A percentile compares a stretch with the other conserved stretches of the same genome.
phyloP scores from a whole-genome alignment of 805 yeast species.

The Candida insectorum region DNA sequence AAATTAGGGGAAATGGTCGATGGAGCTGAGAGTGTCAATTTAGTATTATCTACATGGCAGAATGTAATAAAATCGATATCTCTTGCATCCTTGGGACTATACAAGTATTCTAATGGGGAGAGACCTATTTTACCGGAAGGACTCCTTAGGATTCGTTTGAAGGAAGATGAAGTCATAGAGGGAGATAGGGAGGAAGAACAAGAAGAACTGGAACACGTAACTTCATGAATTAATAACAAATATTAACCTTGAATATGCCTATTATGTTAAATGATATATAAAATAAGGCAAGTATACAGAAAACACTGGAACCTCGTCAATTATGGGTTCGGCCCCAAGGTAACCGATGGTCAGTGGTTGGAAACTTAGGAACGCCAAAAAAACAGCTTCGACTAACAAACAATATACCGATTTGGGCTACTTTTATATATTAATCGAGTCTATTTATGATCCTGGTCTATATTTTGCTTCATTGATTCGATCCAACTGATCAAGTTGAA shows the following conservation, averaged over 20 bases:
- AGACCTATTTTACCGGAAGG: slow-evolving; percentile 50
- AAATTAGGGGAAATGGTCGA: slow-evolving; percentile 47
- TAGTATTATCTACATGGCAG: slow-evolving; percentile 63
- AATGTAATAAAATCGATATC: slow-evolving; percentile 58
- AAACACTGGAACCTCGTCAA: too few relatives aligned
- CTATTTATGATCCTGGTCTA: slow-evolving; percentile 2
- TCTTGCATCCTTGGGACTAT: slow-evolving; percentile 53
- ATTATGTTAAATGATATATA: too few relatives aligned
- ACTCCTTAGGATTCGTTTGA: slow-evolving; percentile 55
- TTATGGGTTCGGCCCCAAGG: too few relatives aligned
- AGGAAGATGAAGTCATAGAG: slow-evolving; percentile 18
- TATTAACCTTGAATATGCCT: too few relatives aligned
- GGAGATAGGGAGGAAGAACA: slow-evolving; percentile 4
- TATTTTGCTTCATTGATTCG: slow-evolving; percentile 19
- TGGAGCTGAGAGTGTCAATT: slow-evolving; percentile 59
- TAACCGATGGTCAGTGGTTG: too few relatives aligned
- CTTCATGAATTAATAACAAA: too few relatives aligned
- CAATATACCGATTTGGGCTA: too few relatives aligned
- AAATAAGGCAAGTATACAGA: too few relatives aligned
- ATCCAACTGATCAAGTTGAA: slow-evolving; percentile 16
- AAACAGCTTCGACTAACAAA: too few relatives aligned
- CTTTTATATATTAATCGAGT: background rate
- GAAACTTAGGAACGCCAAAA: too few relatives aligned
- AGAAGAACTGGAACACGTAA: too few relatives aligned
- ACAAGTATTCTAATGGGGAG: slow-evolving; percentile 41